A percentile compares a stretch with the other conserved stretches of the same genome.
Evolutionary conservation across 2,329 filamentous ascomycete genomes (phyloP).

Genomic region (Diplodia seriata): DNA sequence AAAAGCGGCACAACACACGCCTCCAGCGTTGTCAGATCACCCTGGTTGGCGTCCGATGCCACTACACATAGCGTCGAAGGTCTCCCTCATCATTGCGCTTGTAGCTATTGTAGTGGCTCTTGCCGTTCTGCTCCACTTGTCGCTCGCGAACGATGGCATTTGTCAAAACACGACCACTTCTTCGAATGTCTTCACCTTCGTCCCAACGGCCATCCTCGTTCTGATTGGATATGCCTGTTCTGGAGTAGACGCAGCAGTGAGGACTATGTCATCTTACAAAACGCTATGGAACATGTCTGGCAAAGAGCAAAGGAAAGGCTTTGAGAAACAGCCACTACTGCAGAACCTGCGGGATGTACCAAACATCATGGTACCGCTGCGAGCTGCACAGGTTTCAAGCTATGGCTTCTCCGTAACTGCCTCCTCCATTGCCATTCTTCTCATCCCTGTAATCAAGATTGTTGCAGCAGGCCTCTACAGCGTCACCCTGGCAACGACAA

Average conservation of each 20-base stretch:
- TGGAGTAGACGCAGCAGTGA: background rate
- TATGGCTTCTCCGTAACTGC: background rate
- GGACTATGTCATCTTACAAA: background rate
- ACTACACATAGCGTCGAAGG: background rate
- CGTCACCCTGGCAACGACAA: background rate
- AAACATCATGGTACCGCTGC: background rate
- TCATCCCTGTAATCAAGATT: background rate
- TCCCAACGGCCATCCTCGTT: background rate
- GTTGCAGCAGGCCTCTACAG: background rate
- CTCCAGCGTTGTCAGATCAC: background rate
- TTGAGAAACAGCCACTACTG: background rate
- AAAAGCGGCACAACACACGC: background rate
- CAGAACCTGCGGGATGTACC: background rate
- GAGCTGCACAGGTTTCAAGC: background rate
- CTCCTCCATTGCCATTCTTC: background rate
- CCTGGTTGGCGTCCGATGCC: conserved; percentile 4
- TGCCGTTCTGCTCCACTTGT: background rate
- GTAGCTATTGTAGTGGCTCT: background rate
- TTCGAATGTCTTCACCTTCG: background rate
- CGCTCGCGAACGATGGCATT: background rate
- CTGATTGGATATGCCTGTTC: background rate
- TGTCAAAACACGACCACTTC: background rate
- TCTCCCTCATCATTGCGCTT: background rate
- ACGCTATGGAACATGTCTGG: background rate
- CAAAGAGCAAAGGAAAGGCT: too few species aligned